Evolutionary conservation across 345 rosid species (phyloP), one percentile per base, ranked within the genome.

Genomic region (Populus davidiana): DNA sequence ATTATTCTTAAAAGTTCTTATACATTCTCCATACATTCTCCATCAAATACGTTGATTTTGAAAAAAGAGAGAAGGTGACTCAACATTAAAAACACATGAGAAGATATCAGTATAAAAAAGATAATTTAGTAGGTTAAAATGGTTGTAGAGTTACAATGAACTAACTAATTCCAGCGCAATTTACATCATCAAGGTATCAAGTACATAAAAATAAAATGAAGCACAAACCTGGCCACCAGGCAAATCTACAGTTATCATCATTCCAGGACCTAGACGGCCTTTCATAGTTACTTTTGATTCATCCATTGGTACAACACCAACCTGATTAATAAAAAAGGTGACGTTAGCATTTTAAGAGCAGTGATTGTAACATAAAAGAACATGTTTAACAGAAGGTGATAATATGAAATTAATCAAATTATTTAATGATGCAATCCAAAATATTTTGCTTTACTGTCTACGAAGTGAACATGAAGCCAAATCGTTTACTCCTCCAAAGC

Each of bases 221-320:
- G 75, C 79, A 89, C 92, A 69, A 71, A 93, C 99, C 99, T 93
- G 94, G 77, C 99, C 99, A 86, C 85, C 85, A 59, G 72, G 84
- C 83, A 96, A 81, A 86, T 96, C 98, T 77, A 86, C 99, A 70
- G 94, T 75, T 80, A 96, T 96, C 99, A 96, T 96, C 99, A 96
- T 96, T 79, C 99, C 99, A 25, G 99, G 99, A 81, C 99, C 99
- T 44, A 96, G 87, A 74, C 98, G 95, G 61, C 98, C 99, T 85
- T 96, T 96, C 96, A 89, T 89, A 7, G 84, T 90, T 69, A 96
- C 90, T 85, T 93, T 96, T 47, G 94, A 90, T 81, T 96, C 99
- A 80, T 96, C 98, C 87, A 96, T 89, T 2, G 99, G 98, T 71
- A 96, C 69, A 83, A 96, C 99, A 79, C 99, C 99, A 65, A 96